Evolutionary conservation across 2,329 filamentous ascomycete species (phyloP).

Genomic region (Ploettnerulaceae sp.): DNA sequence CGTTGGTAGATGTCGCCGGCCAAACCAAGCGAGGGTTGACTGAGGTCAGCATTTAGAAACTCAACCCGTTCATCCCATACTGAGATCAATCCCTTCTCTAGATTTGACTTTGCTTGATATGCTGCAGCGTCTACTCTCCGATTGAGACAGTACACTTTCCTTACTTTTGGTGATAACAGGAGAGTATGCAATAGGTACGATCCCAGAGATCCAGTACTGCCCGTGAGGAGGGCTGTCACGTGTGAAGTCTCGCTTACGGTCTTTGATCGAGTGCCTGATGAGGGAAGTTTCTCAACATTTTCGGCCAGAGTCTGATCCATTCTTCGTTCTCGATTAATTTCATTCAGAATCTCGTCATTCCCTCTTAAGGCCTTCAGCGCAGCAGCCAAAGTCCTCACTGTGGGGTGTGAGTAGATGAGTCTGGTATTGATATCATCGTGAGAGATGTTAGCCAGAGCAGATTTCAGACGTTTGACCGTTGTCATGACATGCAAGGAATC

Average conservation of each 20-base stretch:
- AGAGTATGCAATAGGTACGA: neutral
- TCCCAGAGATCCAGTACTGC: constrained; percentile 1
- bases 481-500: constrained; percentile 8
- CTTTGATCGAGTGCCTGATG: neutral
- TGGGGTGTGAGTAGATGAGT: neutral
- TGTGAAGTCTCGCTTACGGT: neutral
- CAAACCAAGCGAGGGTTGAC: neutral
- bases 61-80: neutral
- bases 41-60: neutral
- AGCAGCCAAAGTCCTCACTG: neutral
- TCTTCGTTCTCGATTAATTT: neutral
- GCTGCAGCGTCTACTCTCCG: neutral
- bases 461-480: neutral
- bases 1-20: neutral
- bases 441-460: neutral
- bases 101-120: neutral
- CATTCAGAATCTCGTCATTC: neutral
- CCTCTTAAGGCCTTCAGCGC: neutral
- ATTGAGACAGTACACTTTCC: neutral
- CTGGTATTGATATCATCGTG: neutral
- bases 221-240: neutral
- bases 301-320: neutral
- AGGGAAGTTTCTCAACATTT: neutral
- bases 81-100: neutral
- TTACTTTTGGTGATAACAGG: neutral